Percentiles rank a stretch among this genome's conserved stretches.
Conservation (phyloP, 768 basidiomycete species). For the Agaricus blazei region DNA sequence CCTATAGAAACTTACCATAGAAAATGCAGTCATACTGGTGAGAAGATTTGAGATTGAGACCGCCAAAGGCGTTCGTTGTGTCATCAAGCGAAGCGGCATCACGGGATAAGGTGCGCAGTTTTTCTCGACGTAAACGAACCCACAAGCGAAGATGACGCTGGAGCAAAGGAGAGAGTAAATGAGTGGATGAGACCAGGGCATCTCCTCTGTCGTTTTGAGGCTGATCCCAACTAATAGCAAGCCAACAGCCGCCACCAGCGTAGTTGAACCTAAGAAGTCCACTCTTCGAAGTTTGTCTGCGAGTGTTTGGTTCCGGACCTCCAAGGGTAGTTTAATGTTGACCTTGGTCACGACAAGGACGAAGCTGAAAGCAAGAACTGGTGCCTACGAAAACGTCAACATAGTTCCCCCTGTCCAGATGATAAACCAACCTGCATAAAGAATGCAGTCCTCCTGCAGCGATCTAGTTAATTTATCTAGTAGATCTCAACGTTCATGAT, state of each 20-base stretch:
- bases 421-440: constrained; percentile 61
- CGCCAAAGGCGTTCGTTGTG: constrained; percentile 74
- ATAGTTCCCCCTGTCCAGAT: constrained; percentile 5
- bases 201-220: constrained; percentile 72
- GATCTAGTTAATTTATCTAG: constrained; percentile 9
- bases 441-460: constrained; percentile 76
- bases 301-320: constrained; percentile 52
- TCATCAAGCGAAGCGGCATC: constrained; percentile 80
- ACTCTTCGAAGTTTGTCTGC: constrained; percentile 70
- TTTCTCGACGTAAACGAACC: constrained; percentile 79
- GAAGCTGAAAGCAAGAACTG: constrained; percentile 69
- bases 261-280: constrained; percentile 80
- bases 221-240: constrained; percentile 72
- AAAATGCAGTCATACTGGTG: constrained; percentile 73
- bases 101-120: constrained; percentile 79
- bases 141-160: constrained; percentile 46
- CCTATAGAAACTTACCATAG: constrained; percentile 49
- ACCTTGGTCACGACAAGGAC: constrained; percentile 71
- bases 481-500: constrained; percentile 6
- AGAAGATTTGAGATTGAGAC: constrained; percentile 79
- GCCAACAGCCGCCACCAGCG: constrained; percentile 68
- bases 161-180: constrained; percentile 61
- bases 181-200: constrained; percentile 69
- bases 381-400: constrained; percentile 45
- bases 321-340: constrained; percentile 68